Evolutionary conservation across 2,329 filamentous ascomycete species (phyloP).

Genomic region (Fonsecaea nubica): DNA sequence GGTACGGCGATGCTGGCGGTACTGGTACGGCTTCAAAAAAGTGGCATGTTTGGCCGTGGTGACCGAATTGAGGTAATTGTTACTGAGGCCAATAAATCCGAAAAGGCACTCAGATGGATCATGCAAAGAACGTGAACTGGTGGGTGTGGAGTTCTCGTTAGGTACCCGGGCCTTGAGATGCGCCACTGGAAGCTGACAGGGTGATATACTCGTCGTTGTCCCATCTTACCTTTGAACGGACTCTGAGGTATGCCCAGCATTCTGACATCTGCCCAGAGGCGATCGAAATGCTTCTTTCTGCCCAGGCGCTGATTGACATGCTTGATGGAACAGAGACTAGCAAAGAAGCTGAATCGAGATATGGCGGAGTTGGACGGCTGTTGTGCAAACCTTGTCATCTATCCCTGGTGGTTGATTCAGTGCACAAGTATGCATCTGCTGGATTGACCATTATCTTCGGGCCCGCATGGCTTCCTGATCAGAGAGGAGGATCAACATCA

Average conservation of each 20-base stretch:
- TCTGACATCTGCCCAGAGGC: neutral
- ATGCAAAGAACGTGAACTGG: neutral
- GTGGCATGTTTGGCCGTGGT: neutral
- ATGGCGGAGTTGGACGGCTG: neutral
- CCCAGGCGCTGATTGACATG: neutral
- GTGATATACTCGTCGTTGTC: neutral
- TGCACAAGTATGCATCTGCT: neutral
- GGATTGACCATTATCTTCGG: neutral
- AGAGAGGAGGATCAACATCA: neutral
- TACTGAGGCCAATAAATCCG: neutral
- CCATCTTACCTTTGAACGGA: neutral
- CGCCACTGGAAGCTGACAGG: neutral
- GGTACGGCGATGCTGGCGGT: neutral
- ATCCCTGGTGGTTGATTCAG: neutral
- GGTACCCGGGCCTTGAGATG: neutral
- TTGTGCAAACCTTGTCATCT: neutral
- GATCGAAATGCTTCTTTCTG: slow-evolving; percentile 2
- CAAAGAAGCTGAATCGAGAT: slow-evolving; percentile 9
- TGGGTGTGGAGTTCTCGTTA: too few relatives aligned
- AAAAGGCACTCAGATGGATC: neutral
- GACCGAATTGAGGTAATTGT: neutral
- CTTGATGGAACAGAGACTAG: neutral
- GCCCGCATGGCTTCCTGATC: neutral
- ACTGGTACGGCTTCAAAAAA: neutral
- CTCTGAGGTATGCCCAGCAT: neutral